Conservation (phyloP, 2,329 filamentous ascomycete genomes). For the Torrubiella hemipterigena region DNA sequence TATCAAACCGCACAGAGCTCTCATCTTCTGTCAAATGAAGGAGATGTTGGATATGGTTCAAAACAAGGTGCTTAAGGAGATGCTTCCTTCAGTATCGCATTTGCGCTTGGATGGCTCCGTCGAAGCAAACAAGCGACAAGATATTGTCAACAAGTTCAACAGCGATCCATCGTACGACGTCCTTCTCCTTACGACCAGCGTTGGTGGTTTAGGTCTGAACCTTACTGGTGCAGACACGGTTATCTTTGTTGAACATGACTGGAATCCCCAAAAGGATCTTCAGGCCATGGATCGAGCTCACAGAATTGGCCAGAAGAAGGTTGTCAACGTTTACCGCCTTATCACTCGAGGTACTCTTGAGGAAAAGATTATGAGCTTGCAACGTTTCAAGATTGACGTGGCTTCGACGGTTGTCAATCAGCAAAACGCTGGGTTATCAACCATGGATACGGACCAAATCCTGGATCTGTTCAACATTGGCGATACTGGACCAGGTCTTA, state of each 20-base stretch:
- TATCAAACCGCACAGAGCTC: conserved; percentile 88
- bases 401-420: conserved; percentile 97
- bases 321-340: conserved; percentile 95
- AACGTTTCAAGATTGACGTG: conserved; percentile 99
- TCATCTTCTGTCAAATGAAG: conserved; percentile 99
- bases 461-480: conserved; percentile 90
- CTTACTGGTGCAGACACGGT: conserved; percentile 95
- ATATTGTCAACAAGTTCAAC: conserved; percentile 98
- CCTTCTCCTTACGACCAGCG: conserved; percentile 83
- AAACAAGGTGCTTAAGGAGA: conserved; percentile 75
- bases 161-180: conserved; percentile 95
- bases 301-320: conserved; percentile 98
- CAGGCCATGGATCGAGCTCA: conserved; percentile 99
- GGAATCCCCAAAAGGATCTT: conserved; percentile 97
- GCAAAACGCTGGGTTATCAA: conserved; percentile 85
- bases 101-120: conserved; percentile 90
- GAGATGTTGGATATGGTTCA: conserved; percentile 99
- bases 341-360: conserved; percentile 93
- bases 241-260: conserved; percentile 98
- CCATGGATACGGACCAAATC: conserved; percentile 98
- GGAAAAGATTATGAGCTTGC: conserved; percentile 95
- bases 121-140: conserved; percentile 85
- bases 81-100: conserved; percentile 88
- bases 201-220: conserved; percentile 89
- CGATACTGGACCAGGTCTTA: conserved; percentile 57